Base-by-base conservation (phyloP, 2,329 filamentous ascomycete species). In the Xylaria sp. region DNA sequence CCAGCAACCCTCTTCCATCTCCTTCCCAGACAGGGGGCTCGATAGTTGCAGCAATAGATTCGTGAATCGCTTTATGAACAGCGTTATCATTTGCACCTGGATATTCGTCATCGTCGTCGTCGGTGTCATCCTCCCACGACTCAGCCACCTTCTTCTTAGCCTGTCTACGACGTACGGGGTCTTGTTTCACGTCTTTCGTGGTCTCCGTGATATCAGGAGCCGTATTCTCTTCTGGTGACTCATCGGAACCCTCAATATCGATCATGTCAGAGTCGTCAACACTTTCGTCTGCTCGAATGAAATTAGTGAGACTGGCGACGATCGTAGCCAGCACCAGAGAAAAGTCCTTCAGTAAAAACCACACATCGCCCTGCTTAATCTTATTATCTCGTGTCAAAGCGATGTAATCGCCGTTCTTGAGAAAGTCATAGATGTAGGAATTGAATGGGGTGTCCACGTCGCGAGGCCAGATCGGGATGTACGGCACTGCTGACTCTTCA, bases 351-450 rank as follows among this genome's bases (percentile, higher is more conserved):
- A 94, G 83, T 1, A 86, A 76, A 74, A 91, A 94, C 92, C 92
- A 94, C 9, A 93, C 84, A 56, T 94, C 90, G 4, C 88, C 87
- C 1, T 82, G 81, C 54, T 87, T 88, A 75, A 95, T 89, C 2
- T 86, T 84, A 76, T 95, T 94, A 37, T 89, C 90, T 0, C 79
- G 81, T 13, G 87, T 86, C 2, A 94, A 81, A 0, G 88, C 86
- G 1, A 83, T 77, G 25, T 90, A 78, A 75, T 91, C 88, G 3
- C 91, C 92, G 74, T 94, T 90, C 78, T 89, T 92, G 84, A 88
- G 94, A 80, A 94, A 95, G 78, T 94, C 91, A 69, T 91, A 89
- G 0, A 94, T 80, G 75, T 92, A 92, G 0, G 89, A 89, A 72
- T 93, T 93, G 69, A 89, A 83, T 0, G 86, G 86, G 13, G 79